Conservation (phyloP, 345 rosid species). For the Linum trigynum region DNA sequence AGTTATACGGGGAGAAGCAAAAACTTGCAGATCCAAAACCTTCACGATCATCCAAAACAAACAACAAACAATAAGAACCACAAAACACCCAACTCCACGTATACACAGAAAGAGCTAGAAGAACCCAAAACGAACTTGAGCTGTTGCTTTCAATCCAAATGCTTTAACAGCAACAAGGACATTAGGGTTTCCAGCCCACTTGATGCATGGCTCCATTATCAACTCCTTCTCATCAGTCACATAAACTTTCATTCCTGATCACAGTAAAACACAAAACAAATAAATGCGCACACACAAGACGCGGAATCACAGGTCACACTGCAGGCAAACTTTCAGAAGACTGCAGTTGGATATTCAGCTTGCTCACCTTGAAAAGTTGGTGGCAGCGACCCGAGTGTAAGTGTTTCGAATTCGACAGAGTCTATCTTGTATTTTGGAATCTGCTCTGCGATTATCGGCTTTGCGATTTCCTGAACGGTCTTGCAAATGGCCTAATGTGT, state of each 20-base stretch:
- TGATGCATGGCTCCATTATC: conserved; percentile 84
- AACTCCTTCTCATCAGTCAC: conserved; percentile 90
- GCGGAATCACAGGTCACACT: not conserved
- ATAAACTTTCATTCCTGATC: conserved; percentile 86
- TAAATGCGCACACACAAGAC: not conserved
- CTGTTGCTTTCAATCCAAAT: conserved; percentile 84
- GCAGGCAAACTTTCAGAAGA: not conserved
- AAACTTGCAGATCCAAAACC: conserved; percentile 90
- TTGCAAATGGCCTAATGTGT: conserved; percentile 66
- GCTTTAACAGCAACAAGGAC: conserved; percentile 69
- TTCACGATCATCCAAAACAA: conserved; percentile 22
- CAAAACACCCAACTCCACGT: not conserved
- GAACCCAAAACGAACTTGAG: not conserved
- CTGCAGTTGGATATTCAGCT: not conserved
- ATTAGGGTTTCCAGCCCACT: conserved; percentile 95
- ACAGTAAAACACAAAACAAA: not conserved
- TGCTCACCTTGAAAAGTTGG: conserved; percentile 77
- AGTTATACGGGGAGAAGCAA: conserved; percentile 83
- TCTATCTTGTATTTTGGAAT: conserved; percentile 88
- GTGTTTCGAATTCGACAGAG: conserved; percentile 72
- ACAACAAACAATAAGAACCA: conserved; percentile 12
- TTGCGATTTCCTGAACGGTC: conserved; percentile 56
- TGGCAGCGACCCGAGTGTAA: conserved; percentile 81
- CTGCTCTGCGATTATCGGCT: conserved; percentile 86
- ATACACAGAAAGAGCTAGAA: not conserved